Percentiles rank a stretch among this genome's conserved stretches.
These are phyloP conservation scores for Mycena belliarum DNA, from an alignment of 768 basidiomycete genomes.

Conservation along the genomic window DNA sequence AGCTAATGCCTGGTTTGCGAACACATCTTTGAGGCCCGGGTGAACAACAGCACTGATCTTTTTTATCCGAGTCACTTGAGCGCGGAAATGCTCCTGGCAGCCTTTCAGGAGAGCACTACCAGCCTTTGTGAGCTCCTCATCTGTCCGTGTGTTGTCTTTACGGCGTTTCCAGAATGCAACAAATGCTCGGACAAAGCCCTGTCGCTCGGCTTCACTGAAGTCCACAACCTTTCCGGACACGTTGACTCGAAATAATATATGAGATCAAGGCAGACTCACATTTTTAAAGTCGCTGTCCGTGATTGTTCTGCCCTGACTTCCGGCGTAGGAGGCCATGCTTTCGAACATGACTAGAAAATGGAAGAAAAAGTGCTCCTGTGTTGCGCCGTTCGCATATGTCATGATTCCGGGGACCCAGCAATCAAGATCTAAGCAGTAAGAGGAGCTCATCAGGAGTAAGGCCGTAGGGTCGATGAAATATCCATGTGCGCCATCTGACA, in stretches of 20 bases:
- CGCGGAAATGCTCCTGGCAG: conserved; percentile 19
- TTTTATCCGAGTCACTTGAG: not conserved
- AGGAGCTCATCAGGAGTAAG: conserved; percentile 32
- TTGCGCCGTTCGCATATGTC: conserved; percentile 34
- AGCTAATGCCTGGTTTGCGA: not conserved
- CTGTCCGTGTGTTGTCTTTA: not conserved
- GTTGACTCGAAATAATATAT: not conserved
- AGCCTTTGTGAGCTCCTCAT: conserved; percentile 10
- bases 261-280: not conserved
- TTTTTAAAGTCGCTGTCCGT: not conserved
- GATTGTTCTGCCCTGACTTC: conserved; percentile 7
- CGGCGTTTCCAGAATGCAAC: conserved; percentile 25
- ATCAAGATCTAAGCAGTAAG: conserved; percentile 25
- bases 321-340: conserved; percentile 28
- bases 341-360: conserved; percentile 33
- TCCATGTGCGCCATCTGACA: conserved; percentile 37
- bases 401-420: conserved; percentile 37
- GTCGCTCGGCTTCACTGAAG: conserved; percentile 36
- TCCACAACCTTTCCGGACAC: conserved; percentile 30
- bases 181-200: conserved; percentile 32
- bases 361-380: conserved; percentile 28
- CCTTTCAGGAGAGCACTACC: conserved; percentile 27
- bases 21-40: not conserved
- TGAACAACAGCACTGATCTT: conserved; percentile 3
- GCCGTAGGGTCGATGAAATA: conserved; percentile 29